A percentile compares a stretch with the other conserved stretches of the same genome.
phyloP scores from a whole-genome alignment of 2,329 filamentous ascomycete species.

The Arthrinium puccinioides region DNA sequence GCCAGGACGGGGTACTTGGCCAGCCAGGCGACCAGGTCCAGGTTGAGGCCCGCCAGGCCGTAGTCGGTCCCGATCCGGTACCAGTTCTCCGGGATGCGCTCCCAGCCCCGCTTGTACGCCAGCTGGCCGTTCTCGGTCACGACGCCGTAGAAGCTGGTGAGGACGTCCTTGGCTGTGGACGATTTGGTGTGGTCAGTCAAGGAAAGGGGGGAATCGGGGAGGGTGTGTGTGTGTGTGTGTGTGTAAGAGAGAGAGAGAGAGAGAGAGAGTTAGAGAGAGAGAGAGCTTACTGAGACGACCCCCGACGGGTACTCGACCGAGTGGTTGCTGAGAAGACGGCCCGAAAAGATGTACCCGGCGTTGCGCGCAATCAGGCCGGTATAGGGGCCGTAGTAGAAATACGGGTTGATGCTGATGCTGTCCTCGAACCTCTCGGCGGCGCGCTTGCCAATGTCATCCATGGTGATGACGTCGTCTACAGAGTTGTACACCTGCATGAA shows the following conservation, averaged over 20 bases:
- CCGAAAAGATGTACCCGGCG: conserved; percentile 42
- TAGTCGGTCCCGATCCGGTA: conserved; percentile 38
- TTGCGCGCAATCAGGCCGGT: conserved; percentile 41
- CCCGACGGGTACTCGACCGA: conserved; percentile 30
- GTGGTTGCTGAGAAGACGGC: conserved; percentile 35
- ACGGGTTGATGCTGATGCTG: conserved; percentile 40
- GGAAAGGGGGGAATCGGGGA: too few species aligned
- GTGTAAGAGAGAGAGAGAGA: not conserved
- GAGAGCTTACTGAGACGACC: conserved; percentile 19
- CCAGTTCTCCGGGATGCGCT: conserved; percentile 46
- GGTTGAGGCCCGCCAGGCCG: conserved; percentile 30
- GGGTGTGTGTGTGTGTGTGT: too few species aligned
- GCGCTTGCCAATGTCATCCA: conserved; percentile 34
- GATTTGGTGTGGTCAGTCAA: not conserved
- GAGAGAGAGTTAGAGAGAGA: not conserved
- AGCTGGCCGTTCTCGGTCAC: conserved; percentile 29
- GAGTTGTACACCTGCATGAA: conserved; percentile 40
- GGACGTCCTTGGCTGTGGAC: conserved; percentile 26
- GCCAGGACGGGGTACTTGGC: conserved; percentile 32
- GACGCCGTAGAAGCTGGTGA: conserved; percentile 41
- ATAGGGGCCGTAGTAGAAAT: conserved; percentile 47
- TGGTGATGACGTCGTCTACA: conserved; percentile 28
- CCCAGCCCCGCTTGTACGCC: conserved; percentile 37
- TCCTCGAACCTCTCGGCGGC: conserved; percentile 37
- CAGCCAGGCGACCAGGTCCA: conserved; percentile 30